phyloP scores from a whole-genome alignment of 495 filamentous ascomycete species.

The Chaetomidium leptoderma region DNA sequence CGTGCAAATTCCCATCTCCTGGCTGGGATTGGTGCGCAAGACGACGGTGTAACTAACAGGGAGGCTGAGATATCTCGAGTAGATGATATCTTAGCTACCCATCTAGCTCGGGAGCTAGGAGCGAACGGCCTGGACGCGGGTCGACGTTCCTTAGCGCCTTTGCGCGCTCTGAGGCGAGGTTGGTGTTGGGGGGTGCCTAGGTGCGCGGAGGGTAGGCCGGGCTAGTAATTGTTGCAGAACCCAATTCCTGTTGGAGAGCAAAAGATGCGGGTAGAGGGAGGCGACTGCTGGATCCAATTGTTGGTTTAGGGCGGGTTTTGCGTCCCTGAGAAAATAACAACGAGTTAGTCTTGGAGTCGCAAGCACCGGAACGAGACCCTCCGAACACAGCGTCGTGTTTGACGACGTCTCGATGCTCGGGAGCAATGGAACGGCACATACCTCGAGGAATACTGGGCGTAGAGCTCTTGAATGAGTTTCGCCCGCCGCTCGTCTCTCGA shows the following conservation, averaged over 20 bases:
- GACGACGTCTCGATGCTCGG: not conserved
- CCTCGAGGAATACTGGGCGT: not conserved
- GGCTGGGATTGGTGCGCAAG: no score
- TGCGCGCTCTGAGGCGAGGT: no score
- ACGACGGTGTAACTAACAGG: no score
- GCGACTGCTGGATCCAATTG: not conserved
- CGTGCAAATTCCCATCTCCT: no score
- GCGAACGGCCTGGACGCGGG: not conserved
- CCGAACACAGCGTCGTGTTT: not conserved
- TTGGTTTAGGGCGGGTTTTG: not conserved
- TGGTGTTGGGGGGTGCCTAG: no score
- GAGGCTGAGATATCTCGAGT: no score
- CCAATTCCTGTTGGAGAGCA: not conserved
- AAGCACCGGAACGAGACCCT: slow-evolving; percentile 18
- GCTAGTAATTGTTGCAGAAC: not conserved
- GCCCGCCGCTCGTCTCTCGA: not conserved
- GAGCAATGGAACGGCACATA: not conserved
- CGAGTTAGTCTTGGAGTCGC: slow-evolving; percentile 4
- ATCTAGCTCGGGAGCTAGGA: no score
- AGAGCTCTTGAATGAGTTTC: not conserved
- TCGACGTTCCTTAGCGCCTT: not conserved
- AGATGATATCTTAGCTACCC: no score
- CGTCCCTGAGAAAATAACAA: slow-evolving; percentile 1
- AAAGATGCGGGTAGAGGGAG: not conserved
- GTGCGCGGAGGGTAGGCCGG: not conserved